These are phyloP conservation scores for Sphaerosporella brunnea DNA, from an alignment of 495 filamentous ascomycete genomes.

Conservation along the genomic window DNA sequence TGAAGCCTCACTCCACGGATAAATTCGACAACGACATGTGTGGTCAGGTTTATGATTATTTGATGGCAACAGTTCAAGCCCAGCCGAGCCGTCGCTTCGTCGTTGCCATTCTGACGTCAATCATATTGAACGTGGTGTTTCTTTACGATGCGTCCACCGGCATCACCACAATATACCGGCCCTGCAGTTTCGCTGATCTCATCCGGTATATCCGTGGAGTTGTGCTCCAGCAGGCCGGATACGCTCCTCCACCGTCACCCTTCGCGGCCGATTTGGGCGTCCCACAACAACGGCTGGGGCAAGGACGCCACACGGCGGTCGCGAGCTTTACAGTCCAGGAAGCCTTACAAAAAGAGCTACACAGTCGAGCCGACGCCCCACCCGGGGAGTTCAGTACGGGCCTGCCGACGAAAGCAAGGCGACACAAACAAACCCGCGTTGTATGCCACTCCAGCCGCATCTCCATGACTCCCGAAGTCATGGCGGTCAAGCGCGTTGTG, in stretches of 20 bases:
- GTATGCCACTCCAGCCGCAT: background rate
- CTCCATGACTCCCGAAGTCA: background rate
- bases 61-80: background rate
- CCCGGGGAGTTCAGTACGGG: background rate
- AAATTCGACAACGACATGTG: background rate
- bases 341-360: background rate
- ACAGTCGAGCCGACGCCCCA: no score
- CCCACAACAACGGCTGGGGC: background rate
- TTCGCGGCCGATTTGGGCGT: constrained; percentile 1
- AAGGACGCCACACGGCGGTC: background rate
- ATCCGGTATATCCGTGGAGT: background rate
- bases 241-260: background rate
- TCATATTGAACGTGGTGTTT: background rate
- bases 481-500: constrained; percentile 2
- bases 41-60: background rate
- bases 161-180: background rate
- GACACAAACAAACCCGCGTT: background rate
- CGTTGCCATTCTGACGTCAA: background rate
- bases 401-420: background rate
- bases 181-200: background rate
- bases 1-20: background rate
- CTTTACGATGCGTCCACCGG: background rate
- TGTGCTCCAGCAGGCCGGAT: background rate
- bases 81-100: background rate
- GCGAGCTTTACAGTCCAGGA: background rate